Base-by-base conservation (phyloP, 2,329 filamentous ascomycete species). In the Neocucurbitaria cava region DNA sequence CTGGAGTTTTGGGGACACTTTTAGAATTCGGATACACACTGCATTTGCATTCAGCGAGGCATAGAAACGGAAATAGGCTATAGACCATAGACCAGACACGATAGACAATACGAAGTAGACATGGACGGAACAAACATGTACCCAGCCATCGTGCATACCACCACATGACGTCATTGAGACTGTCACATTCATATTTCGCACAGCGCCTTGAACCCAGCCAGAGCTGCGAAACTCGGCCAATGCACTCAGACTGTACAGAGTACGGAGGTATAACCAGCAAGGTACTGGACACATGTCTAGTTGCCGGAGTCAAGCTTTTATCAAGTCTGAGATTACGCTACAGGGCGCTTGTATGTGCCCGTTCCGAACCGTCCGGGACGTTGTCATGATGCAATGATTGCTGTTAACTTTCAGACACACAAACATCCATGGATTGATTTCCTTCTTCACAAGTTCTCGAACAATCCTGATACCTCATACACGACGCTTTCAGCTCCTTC, bases 1-100 rank as follows among this genome's bases (percentile, higher is more conserved):
- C 54, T 49, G 60, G 64, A 62, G 64, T 65, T 61, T 52, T 57
- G 56, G 60, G 45, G 10, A 26, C 3, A 31, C 30, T 13, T 13
- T 35, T n/a, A 13, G 31, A 35, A 5, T 35, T 4, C 13, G 15
- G 46, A 43, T 47, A 43, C 42, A 43, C 42, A 50, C 51, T 54
- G 54, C 54, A 54, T 54, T 47, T 47, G 52, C 40, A 46, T 47
- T n/a, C 46, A 57, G 50, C 53, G 50, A 50, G 54, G 39, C 31
- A 47, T 31, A 39, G 35, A 39, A 42, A 26, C 41, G 38, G 46
- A 39, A 50, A 20, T 9, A n/a, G n/a, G n/a, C n/a, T n/a, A 54
- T 57, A 54, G 50, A 57, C 28, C 24, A 47, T 57, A 57, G 50
- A 54, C 46, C 49, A 26, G 5, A 26, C 5, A 26, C 24, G 9